Conservation (phyloP, 1,284 basidiomycete genomes). For the Marasmius oreades region DNA sequence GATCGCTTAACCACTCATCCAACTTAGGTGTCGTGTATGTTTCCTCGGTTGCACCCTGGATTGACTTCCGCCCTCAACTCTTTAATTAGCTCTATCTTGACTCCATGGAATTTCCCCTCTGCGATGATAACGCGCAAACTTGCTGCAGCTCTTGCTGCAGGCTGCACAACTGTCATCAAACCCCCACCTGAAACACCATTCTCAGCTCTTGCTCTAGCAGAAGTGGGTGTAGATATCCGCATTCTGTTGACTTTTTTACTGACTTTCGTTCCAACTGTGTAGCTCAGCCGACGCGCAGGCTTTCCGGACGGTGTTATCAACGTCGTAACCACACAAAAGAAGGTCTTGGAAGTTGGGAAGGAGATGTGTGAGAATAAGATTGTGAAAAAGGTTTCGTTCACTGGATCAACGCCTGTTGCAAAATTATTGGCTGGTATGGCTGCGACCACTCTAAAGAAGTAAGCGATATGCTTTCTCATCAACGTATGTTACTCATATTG, state of each 20-base stretch:
- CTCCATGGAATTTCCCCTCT: slow-evolving; percentile 92
- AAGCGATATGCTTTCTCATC: slow-evolving; percentile 27
- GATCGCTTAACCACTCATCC: not conserved
- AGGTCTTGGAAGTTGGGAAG: slow-evolving; percentile 79
- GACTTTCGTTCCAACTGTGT: not conserved
- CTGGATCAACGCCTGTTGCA: slow-evolving; percentile 89
- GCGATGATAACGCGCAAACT: slow-evolving; percentile 93
- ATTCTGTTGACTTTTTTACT: not conserved
- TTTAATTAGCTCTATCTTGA: slow-evolving; percentile 63
- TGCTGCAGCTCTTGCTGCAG: slow-evolving; percentile 88
- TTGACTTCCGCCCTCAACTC: not conserved
- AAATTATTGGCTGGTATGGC: slow-evolving; percentile 87
- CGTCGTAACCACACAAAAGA: slow-evolving; percentile 83
- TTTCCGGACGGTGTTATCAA: slow-evolving; percentile 96
- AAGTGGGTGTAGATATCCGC: slow-evolving; percentile 36
- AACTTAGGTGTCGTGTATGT: slow-evolving; percentile 56
- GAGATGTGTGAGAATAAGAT: slow-evolving; percentile 74
- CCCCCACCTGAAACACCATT: slow-evolving; percentile 96
- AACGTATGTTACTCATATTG: not conserved
- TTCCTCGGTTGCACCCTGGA: not conserved
- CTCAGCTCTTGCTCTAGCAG: slow-evolving; percentile 84
- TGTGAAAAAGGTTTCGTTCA: slow-evolving; percentile 92
- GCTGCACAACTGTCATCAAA: slow-evolving; percentile 95
- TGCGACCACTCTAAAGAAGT: slow-evolving; percentile 90
- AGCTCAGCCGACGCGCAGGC: slow-evolving; percentile 85